Percentiles rank a stretch among this genome's conserved stretches.
phyloP scores from a whole-genome alignment of 768 basidiomycete genomes.

The Cubamyces lactineus region DNA sequence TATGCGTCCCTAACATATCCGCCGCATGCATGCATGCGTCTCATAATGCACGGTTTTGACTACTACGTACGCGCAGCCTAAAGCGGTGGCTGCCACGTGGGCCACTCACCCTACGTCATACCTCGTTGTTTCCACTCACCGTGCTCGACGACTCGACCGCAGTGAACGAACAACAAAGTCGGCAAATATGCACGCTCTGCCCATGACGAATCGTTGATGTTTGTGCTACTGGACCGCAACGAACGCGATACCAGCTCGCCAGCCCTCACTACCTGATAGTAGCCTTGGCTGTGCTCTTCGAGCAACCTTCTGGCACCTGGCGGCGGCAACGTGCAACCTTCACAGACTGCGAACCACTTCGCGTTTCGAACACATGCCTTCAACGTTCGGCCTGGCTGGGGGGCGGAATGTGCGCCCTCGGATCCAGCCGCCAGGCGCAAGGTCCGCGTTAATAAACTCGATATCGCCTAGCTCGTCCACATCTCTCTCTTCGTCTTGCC shows the following conservation, averaged over 20 bases:
- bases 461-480: constrained; percentile 22
- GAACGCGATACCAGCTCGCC: too few species aligned
- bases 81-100: background rate
- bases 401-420: constrained; percentile 7
- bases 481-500: constrained; percentile 14
- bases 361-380: constrained; percentile 20
- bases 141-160: too few species aligned
- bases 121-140: background rate
- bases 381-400: constrained; percentile 1
- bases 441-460: constrained; percentile 15
- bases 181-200: too few species aligned
- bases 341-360: background rate
- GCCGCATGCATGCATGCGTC: too few species aligned
- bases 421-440: constrained; percentile 16
- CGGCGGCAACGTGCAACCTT: constrained; percentile 19
- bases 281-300: background rate
- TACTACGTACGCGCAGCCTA: too few species aligned
- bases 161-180: too few species aligned
- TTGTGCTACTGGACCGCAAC: too few species aligned
- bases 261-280: too few species aligned
- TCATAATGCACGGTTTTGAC: too few species aligned
- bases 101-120: background rate
- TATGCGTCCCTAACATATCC: too few species aligned
- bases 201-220: too few species aligned
- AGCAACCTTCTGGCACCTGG: background rate